Evolutionary conservation across 345 rosid genomes (phyloP).

Genomic region (Brassica rapa): DNA sequence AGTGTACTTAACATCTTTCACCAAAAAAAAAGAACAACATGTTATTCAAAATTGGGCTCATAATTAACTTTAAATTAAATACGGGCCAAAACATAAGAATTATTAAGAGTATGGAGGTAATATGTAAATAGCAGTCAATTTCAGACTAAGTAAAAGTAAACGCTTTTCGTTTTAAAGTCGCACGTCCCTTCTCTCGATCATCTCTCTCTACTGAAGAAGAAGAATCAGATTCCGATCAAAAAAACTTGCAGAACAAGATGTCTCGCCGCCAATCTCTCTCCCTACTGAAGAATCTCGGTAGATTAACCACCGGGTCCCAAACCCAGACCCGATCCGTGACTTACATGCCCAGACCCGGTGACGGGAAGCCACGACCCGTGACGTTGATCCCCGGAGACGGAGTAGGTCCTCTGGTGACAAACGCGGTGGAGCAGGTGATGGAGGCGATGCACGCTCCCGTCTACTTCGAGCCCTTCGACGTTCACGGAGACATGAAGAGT

Average conservation of each 20-base stretch:
- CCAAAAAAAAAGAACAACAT: background rate
- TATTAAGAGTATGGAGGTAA: background rate
- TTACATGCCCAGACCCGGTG: conserved; percentile 99
- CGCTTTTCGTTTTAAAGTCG: conserved; percentile 35
- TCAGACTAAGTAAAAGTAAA: conserved; percentile 22
- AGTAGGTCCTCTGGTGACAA: conserved; percentile 89
- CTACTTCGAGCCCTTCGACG: conserved; percentile 75
- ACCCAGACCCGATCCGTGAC: conserved; percentile 72
- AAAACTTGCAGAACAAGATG: conserved; percentile 47
- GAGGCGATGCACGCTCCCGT: conserved; percentile 96
- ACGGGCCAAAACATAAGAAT: background rate
- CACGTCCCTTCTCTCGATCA: background rate
- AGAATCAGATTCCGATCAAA: conserved; percentile 42
- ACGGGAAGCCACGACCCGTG: conserved; percentile 76
- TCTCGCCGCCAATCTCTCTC: conserved; percentile 58
- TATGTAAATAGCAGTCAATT: conserved; percentile 9
- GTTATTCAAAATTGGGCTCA: background rate
- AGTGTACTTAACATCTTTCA: too few relatives aligned
- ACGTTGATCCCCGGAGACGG: conserved; percentile 95
- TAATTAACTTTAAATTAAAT: background rate
- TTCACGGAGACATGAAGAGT: conserved; percentile 84
- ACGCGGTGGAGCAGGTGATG: conserved; percentile 90
- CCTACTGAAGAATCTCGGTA: conserved; percentile 50
- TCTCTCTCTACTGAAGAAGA: background rate
- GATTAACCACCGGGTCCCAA: conserved; percentile 31